Base-by-base conservation (phyloP, 1,284 basidiomycete genomes). In the Puccinia coronata region DNA sequence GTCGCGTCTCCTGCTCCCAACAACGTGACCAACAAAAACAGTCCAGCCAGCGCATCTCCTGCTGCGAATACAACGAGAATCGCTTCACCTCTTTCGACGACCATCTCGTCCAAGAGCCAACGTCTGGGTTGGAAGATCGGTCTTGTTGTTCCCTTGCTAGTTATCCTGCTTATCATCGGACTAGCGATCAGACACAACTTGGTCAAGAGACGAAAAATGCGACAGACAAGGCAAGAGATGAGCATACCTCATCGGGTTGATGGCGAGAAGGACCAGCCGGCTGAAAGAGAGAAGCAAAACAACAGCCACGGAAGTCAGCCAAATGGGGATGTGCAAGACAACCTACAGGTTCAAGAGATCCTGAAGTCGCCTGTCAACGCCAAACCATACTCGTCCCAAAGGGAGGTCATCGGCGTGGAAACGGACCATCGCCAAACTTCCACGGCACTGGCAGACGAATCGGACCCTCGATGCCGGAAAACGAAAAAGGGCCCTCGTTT, bases 91-190 rank as follows among this genome's bases (percentile, higher is more conserved):
- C n/a, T n/a, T n/a, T 11, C 57, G 28, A 59, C 57, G 31, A 59
- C 59, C 34, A 63, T 34, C 34, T 6, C 34, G 18, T 16, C 43
- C 43, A 43, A 41, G 63, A 34, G n/a, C 63, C 25, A 12, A n/a
- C 67, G 67, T 47, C 36, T 69, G 55, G 70, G 70, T 0, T 72
- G 70, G 70, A 55, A 18, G 34, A 55, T 55, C 23, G 70, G 47
- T 53, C 70, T 72, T 51, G 34, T n/a, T 72, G 43, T n/a, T 53
- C 43, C 70, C 34, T 72, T 72, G 28, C 1, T 51, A 25, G 34
- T 51, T 25, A 51, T 47, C 49, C 49, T 72, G 25, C 1, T 72
- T 31, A 36, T 72, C 47, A 55, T 72, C n/a, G 49, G 49, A 55
- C 43, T 72, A 12, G 49, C 34, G 20, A 8, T 36, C 49, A 51